Evolutionary conservation across 2,329 filamentous ascomycete genomes (phyloP).

Genomic region (Sporothrix pallida): DNA sequence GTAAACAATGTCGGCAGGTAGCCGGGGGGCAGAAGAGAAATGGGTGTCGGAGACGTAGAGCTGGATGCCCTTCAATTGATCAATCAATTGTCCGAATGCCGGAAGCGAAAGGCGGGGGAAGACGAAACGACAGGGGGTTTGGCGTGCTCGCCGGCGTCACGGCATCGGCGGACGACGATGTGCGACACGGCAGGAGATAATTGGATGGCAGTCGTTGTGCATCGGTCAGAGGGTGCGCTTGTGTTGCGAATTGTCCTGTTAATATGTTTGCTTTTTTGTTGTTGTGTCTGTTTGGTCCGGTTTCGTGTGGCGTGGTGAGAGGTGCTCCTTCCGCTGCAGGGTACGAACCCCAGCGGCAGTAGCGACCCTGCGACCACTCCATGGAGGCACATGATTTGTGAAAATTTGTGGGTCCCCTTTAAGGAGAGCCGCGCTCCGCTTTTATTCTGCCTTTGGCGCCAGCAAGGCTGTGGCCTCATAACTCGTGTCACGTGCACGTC

Average conservation of each 20-base stretch:
- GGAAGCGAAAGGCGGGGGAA: neutral
- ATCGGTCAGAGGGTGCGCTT: neutral
- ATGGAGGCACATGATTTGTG: conserved; percentile 14
- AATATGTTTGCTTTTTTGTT: neutral
- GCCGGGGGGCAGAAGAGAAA: neutral
- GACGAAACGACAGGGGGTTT: neutral
- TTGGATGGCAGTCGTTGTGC: neutral
- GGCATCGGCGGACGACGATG: conserved; percentile 5
- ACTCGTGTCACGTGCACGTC: neutral
- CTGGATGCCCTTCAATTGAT: neutral
- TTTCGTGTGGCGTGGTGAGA: conserved; percentile 3
- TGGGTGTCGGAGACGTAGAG: neutral
- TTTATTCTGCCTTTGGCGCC: neutral
- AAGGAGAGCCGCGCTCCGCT: neutral
- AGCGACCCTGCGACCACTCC: neutral
- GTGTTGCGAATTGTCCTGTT: too few species aligned
- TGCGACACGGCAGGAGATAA: neutral
- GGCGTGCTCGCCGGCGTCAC: neutral
- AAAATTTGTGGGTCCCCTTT: neutral
- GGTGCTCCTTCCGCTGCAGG: conserved; percentile 3
- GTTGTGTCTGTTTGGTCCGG: neutral
- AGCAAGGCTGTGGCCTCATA: conserved; percentile 2
- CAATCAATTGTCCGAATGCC: conserved; percentile 7
- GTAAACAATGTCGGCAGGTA: neutral
- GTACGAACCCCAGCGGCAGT: neutral